A percentile compares a stretch with the other conserved stretches of the same genome.
Conservation (phyloP, 2,329 filamentous ascomycete species). For the Calonectria hawksworthii region DNA sequence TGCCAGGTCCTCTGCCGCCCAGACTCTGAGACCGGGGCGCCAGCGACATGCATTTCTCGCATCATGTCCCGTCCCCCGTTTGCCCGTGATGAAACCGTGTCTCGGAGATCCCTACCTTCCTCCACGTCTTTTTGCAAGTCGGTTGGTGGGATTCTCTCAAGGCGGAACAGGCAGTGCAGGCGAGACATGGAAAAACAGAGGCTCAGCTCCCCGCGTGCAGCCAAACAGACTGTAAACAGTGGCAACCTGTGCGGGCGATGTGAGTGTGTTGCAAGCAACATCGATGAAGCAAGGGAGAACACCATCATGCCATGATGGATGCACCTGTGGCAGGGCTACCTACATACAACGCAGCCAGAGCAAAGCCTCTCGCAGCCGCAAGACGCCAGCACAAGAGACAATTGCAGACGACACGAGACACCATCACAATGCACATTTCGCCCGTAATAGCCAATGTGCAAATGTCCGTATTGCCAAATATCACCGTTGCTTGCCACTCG, state of each 20-base stretch:
- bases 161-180: slow-evolving; percentile 22
- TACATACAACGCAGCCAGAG: background rate
- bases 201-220: slow-evolving; percentile 9
- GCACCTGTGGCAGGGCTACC: slow-evolving; percentile 9
- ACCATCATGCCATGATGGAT: slow-evolving; percentile 12
- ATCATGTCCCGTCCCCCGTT: slow-evolving; percentile 39
- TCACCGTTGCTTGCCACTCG: slow-evolving; percentile 1
- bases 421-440: background rate
- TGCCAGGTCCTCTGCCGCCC: slow-evolving; percentile 16
- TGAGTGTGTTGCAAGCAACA: slow-evolving; percentile 8
- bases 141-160: slow-evolving; percentile 7
- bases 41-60: slow-evolving; percentile 38
- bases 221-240: background rate
- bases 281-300: slow-evolving; percentile 21
- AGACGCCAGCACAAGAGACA: slow-evolving; percentile 9
- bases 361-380: background rate
- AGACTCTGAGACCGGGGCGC: slow-evolving; percentile 27
- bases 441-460: slow-evolving; percentile 13
- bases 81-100: slow-evolving; percentile 41
- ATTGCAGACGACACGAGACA: slow-evolving; percentile 4
- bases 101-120: slow-evolving; percentile 19
- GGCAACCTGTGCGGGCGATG: background rate
- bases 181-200: slow-evolving; percentile 28
- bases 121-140: background rate
- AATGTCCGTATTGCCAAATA: slow-evolving; percentile 12